Base-by-base conservation (phyloP, 352 stramenopile genomes). In the Pythium brassicae region DNA sequence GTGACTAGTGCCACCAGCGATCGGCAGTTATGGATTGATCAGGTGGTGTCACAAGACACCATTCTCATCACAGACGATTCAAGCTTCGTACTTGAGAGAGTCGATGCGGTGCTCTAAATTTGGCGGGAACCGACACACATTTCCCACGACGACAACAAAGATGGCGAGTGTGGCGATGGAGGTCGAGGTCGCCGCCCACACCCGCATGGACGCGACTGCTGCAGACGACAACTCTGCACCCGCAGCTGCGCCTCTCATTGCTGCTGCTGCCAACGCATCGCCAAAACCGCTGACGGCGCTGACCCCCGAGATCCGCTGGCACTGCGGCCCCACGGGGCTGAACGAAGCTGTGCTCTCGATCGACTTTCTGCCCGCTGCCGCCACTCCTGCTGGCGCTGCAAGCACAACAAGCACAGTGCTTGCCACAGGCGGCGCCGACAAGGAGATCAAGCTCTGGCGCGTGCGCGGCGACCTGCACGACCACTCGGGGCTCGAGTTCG, bases 401-500 rank as follows among this genome's bases (percentile, higher is more conserved):
- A 17, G 11, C 37, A 32, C 17, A n/a, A 19, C 34, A 46, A 39
- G 4, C 14, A 64, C 56, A 6, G 68, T 94, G 23, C 61, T 94
- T 40, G 82, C 80, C n/a, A 94, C 83, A 9, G 86, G 81, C 19
- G 86, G 86, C n/a, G 82, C 83, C 1, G 86, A 95, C 64, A 95
- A 94, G 52, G 86, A 95, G 68, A 89, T 95, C 67, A 93, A 92
- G 52, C 66, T 95, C 15, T 95, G 86, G 86, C 77, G 81, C 29
- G 74, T 93, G 43, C 56, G 63, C 10, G 59, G 71, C 1, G 57
- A 74, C 8, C 12, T 69, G 26, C 64, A 65, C 46, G 66, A 71
- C 48, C 71, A 69, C 53, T 50, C 59, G 23, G 69, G 65, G 1
- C 74, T 90, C 17, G 70, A 86, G 22, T 95, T 94, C 57, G 62